Base-by-base conservation (phyloP, 2,329 filamentous ascomycete genomes). In the Didymella glomerata region DNA sequence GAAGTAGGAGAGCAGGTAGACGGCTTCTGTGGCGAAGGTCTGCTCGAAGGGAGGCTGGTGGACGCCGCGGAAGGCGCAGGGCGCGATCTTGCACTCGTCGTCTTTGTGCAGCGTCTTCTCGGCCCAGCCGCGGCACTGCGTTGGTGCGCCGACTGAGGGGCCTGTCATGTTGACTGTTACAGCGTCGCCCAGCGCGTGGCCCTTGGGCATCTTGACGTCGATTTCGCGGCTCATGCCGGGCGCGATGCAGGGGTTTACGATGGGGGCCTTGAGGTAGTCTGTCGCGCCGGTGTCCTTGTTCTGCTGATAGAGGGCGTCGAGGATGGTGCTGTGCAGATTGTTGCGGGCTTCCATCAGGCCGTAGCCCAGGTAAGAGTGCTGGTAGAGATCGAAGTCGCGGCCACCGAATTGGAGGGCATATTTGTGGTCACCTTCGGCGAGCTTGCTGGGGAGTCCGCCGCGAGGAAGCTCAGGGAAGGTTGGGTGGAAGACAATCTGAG, bases 11-110 rank as follows among this genome's bases (percentile, higher is more conserved):
- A 99, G 94, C 68, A 98, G 92, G 81, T 94, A 99, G 38, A 98
- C 87, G 71, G 97, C 93, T 79, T 98, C 94, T 63, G 85, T 86
- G 25, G 91, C 83, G 72, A 99, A 99, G 0, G 95, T 99, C 84
- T 97, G 96, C 68, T 88, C 88, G 47, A 99, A 85, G 22, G 90
- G 89, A 10, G 95, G 95, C 79, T 99, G 95, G 80, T 99, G 92
- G 28, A 99, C 88, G 65, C 95, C 95, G 77, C 97, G 96, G 87
- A 99, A 99, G 1, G 95, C 97, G 83, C 95, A 99, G n/a, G 95
- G 95, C 0, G 91, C 86, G 48, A 98, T 81, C 63, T 84, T 84
- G 82, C 95, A 99, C 30, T 88, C 84, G 42, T 87, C 86, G 20
- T 96, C 92, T 81, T 99, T 99, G 73, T 90, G 86, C 44, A 99